Evolutionary conservation across 306 rosid species (phyloP), one percentile per base, ranked within the genome.

Genomic region (Pyrus bretschneideri): DNA sequence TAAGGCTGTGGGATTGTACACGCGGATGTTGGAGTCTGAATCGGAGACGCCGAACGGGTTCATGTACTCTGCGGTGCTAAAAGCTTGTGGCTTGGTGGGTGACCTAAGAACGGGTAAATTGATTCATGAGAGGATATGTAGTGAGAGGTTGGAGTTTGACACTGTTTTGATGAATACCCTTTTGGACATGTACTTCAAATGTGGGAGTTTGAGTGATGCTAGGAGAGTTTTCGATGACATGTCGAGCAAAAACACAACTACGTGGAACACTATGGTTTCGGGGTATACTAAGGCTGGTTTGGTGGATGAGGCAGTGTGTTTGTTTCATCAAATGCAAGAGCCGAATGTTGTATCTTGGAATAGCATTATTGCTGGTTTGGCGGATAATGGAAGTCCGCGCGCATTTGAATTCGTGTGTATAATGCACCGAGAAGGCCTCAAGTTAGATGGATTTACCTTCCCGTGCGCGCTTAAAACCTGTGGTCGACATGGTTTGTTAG

Each of bases 111-210:
- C 84, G 74, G 97, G 97, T 29, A 90, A 81, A 76, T 23, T 74
- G 69, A 81, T 91, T 78, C 95, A 85, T 75, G 78, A 64, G 19
- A 80, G 75, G 52, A 58, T 94, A 64, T 70, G 57, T 76, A 63
- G 76, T 54, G 85, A 71, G 33, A 80, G 75, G 44, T 73, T 90
- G 78, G 86, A 83, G 78, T 82, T 61, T 77, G 98, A 94, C 74
- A 84, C 83, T 42, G 92, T 88, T 85, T 72, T 94, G 87, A 86
- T 92, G 97, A 94, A 94, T 82, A 79, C 90, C 52, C 93, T 90
- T 66, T 80, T 94, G 95, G 97, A 92, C 69, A 89, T 94, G 98
- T 92, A 84, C 63, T 87, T 90, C 65, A 94, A 90, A 85, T 90
- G 97, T 88, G 91, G 92, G 67, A 88, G 79, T 79, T 83, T 90